Evolutionary conservation across 768 basidiomycete species (phyloP).

Genomic region (Calocybe gangraenosa): DNA sequence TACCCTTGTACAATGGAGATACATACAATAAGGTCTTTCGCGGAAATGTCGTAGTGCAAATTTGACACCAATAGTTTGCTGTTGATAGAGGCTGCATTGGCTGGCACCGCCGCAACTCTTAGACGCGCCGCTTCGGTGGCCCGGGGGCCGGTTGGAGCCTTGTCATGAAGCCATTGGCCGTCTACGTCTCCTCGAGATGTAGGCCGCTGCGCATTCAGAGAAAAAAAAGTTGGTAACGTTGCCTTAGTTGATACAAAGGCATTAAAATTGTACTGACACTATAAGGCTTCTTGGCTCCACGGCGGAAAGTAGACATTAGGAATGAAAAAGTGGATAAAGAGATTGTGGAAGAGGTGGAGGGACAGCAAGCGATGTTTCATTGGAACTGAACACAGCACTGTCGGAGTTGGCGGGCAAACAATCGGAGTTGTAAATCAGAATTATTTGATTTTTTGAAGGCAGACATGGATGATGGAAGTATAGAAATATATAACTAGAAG

Average conservation of each 20-base stretch:
- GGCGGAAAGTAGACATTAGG: conserved; percentile 20
- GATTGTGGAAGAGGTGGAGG: conserved; percentile 3
- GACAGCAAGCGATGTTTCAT: conserved; percentile 7
- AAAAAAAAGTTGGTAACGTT: neutral
- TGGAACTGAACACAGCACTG: conserved; percentile 9
- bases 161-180: conserved; percentile 76
- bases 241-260: neutral
- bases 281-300: conserved; percentile 39
- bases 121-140: conserved; percentile 18
- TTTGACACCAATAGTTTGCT: conserved; percentile 75
- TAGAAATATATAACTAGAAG: conserved; percentile 47
- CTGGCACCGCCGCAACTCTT: conserved; percentile 20
- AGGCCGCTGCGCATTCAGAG: conserved; percentile 44
- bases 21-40: conserved; percentile 83
- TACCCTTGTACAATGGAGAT: neutral
- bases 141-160: conserved; percentile 47
- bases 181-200: conserved; percentile 44
- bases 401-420: conserved; percentile 12
- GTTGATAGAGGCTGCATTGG: conserved; percentile 35
- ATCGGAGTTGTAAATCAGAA: conserved; percentile 15
- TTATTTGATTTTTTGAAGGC: no score
- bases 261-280: conserved; percentile 23
- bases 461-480: no score
- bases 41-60: conserved; percentile 87
- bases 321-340: conserved; percentile 1